Base-by-base conservation (phyloP, 768 basidiomycete genomes). In the Nidula microcarpa region DNA sequence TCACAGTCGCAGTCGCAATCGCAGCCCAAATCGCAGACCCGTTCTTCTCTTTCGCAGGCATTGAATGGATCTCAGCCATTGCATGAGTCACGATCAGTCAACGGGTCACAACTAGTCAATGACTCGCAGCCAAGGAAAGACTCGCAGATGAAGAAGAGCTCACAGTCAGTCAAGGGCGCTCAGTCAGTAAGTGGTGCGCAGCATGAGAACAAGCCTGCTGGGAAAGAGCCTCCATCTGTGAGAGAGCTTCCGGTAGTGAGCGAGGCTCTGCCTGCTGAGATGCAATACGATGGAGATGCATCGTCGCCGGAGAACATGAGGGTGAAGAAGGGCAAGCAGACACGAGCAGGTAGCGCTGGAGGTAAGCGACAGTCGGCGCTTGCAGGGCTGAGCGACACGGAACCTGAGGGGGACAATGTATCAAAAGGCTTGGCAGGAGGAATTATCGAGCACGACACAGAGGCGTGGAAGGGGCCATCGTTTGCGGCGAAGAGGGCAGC, bases 1-100 rank as follows among this genome's bases (percentile, higher is more conserved):
- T 55, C 60, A 16, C 63, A 65, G 36, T n/a, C 44, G 44, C 44
- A 45, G 17, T 59, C 55, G 23, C 59, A 59, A 33, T 54, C 53
- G 14, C 47, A 48, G 17, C 43, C 43, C 23, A 23, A 23, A 33
- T 49, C 2, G 36, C 43, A 34, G 23, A 37, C 50, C 52, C 11
- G 37, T 4, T 41, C 11, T 41, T 23, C 23, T 23, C 23, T 23
- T 23, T 23, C 23, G 23, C 23, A 23, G 23, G 23, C 23, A 23
- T 23, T 23, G 23, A 23, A 23, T 23, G 23, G 23, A 23, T 23
- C 23, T 23, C 23, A 23, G 23, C 23, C 23, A 23, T 23, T 23
- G 23, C 23, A 23, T 23, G 23, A 23, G 23, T 23, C 23, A 23
- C 23, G 23, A 23, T 23, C 23, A 23, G 4, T 23, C 23, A 23